Conservation (phyloP, 371 early-diverging fungal species). For the Sporodiniella umbellata region DNA sequence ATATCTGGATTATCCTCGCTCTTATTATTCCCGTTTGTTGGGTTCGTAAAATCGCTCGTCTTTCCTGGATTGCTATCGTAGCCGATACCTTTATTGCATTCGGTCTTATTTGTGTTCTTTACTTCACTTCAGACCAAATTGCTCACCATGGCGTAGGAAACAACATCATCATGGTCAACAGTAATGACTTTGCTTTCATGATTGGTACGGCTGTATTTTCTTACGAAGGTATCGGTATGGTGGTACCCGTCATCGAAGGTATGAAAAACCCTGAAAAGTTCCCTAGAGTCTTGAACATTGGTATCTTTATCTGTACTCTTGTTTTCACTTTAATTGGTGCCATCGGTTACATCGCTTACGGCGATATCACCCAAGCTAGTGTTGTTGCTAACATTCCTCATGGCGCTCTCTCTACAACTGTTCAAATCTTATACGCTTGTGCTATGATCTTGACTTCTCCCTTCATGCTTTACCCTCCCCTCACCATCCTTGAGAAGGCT, state of each 20-base stretch:
- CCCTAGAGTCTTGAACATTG: constrained; percentile 53
- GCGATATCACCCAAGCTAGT: constrained; percentile 64
- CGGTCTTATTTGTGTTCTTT: constrained; percentile 72
- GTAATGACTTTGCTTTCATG: constrained; percentile 61
- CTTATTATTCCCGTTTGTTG: constrained; percentile 76
- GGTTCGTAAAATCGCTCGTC: constrained; percentile 74
- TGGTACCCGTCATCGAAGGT: constrained; percentile 52
- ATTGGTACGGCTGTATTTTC: constrained; percentile 86
- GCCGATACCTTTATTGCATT: constrained; percentile 80
- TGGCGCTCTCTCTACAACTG: constrained; percentile 41
- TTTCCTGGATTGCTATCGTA: constrained; percentile 67
- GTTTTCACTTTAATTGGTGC: constrained; percentile 70
- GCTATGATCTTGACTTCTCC: constrained; percentile 81
- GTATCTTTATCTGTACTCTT: constrained; percentile 56
- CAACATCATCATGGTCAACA: constrained; percentile 45
- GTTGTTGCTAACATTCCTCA: constrained; percentile 66
- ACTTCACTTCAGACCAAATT: constrained; percentile 56
- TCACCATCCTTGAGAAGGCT: constrained; percentile 65
- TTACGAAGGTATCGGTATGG: constrained; percentile 74
- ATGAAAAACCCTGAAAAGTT: constrained; percentile 66
- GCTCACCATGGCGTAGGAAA: constrained; percentile 53
- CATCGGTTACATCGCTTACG: constrained; percentile 72
- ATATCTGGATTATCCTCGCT: constrained; percentile 66
- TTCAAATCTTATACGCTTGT: constrained; percentile 71
- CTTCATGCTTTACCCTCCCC: constrained; percentile 72